Evolutionary conservation across 23 red algal genomes (phyloP).

Genomic region (Chondrus crispus): DNA sequence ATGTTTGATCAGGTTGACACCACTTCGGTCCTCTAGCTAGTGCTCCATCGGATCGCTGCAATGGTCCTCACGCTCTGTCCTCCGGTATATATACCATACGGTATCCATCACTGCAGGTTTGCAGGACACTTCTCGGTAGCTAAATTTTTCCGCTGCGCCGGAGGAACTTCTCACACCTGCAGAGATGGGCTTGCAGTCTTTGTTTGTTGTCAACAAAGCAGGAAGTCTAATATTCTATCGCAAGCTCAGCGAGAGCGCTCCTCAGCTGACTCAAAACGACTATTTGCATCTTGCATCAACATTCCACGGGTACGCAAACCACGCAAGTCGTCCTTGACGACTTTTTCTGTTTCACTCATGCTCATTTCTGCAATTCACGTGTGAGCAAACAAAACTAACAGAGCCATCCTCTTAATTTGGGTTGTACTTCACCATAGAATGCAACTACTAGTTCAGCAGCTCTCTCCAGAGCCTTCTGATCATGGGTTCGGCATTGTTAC

Average conservation of each 20-base stretch:
- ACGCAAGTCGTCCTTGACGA: not conserved
- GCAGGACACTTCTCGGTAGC: too few species aligned
- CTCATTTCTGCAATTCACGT: too few species aligned
- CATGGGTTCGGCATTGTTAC: slow-evolving; percentile 79
- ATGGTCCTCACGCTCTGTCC: too few species aligned
- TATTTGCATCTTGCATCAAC: slow-evolving; percentile 94
- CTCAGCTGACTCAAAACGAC: slow-evolving; percentile 84
- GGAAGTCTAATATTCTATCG: slow-evolving; percentile 93
- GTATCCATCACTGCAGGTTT: too few species aligned
- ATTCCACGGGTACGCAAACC: slow-evolving; percentile 79
- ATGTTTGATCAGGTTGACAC: too few species aligned
- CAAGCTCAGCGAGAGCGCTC: slow-evolving; percentile 58
- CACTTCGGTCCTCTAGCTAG: too few species aligned
- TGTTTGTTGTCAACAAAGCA: slow-evolving; percentile 97
- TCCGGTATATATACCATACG: too few species aligned
- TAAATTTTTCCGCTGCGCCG: too few species aligned
- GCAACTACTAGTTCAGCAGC: slow-evolving; percentile 84
- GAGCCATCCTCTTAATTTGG: too few species aligned
- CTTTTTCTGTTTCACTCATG: not conserved
- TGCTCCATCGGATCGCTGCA: too few species aligned
- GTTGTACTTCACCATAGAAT: slow-evolving; percentile 57
- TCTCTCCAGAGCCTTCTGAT: slow-evolving; percentile 71
- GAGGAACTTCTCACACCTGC: too few species aligned
- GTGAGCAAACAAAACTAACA: too few species aligned
- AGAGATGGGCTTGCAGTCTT: slow-evolving; percentile 70